phyloP scores from a whole-genome alignment of 2,329 filamentous ascomycete species.

The Camptophora hylomeconis region DNA sequence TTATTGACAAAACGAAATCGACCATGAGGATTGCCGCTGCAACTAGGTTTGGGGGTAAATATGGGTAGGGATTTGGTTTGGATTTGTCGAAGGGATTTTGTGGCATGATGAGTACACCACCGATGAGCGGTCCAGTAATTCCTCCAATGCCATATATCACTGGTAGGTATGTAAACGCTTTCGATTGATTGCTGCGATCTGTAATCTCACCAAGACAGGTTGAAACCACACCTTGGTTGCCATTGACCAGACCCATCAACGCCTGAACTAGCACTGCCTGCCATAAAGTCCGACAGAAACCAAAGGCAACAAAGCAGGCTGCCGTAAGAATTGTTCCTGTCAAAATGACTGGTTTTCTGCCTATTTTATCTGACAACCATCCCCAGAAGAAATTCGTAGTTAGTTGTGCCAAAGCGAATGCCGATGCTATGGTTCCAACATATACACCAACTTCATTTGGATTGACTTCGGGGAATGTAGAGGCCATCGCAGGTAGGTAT shows the following conservation, averaged over 20 bases:
- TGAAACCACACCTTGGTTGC: constrained; percentile 86
- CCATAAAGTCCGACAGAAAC: constrained; percentile 69
- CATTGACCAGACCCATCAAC: constrained; percentile 85
- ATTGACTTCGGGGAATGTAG: constrained; percentile 68
- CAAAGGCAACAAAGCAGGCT: constrained; percentile 71
- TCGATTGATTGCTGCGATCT: constrained; percentile 85
- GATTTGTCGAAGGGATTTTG: constrained; percentile 42
- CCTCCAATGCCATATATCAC: constrained; percentile 92
- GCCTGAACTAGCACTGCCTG: constrained; percentile 78
- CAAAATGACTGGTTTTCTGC: constrained; percentile 70
- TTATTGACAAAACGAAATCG: constrained; percentile 59
- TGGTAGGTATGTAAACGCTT: constrained; percentile 85
- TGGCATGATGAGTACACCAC: constrained; percentile 64
- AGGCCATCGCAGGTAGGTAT: constrained; percentile 87
- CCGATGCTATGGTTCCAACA: constrained; percentile 77
- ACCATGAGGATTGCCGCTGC: constrained; percentile 58
- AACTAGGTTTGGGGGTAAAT: constrained; percentile 70
- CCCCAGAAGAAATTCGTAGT: constrained; percentile 88
- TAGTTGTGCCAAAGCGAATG: constrained; percentile 86
- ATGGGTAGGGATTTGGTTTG: constrained; percentile 55
- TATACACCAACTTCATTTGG: constrained; percentile 64
- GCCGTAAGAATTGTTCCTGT: constrained; percentile 73
- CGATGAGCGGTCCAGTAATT: constrained; percentile 85
- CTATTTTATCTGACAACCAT: constrained; percentile 65
- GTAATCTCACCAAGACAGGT: constrained; percentile 93